These are phyloP conservation scores for Macrotyloma uniflorum DNA, from an alignment of 306 rosid species.

Conservation along the genomic window DNA sequence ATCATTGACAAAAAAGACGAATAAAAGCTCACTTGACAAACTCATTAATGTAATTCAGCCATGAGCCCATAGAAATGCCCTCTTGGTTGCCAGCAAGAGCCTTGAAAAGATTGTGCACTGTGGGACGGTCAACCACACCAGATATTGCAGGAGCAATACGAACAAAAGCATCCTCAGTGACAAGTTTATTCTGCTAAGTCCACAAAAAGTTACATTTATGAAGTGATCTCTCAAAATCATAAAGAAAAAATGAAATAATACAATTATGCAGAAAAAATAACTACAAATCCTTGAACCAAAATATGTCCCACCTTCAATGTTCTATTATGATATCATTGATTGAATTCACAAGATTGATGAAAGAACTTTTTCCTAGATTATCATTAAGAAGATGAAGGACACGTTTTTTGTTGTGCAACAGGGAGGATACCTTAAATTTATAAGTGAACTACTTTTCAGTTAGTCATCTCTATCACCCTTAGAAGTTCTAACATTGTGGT, in stretches of 20 bases:
- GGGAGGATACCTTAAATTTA: not conserved
- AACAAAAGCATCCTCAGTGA: constrained; percentile 78
- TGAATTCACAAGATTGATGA: constrained; percentile 18
- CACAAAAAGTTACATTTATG: constrained; percentile 18
- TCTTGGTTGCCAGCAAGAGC: constrained; percentile 78
- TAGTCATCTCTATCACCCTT: not conserved
- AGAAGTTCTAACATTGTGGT: constrained; percentile 10
- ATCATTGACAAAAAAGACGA: constrained; percentile 18
- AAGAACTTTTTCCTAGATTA: constrained; percentile 13
- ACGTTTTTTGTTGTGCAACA: not conserved
- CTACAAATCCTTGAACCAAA: constrained; percentile 14
- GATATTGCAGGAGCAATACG: constrained; percentile 89
- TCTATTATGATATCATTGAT: constrained; percentile 1
- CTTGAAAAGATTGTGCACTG: constrained; percentile 84
- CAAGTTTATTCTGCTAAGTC: constrained; percentile 71
- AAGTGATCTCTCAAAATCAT: constrained; percentile 31
- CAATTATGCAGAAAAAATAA: not conserved
- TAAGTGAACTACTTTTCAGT: constrained; percentile 10
- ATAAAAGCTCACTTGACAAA: constrained; percentile 74
- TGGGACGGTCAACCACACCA: constrained; percentile 78
- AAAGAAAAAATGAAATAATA: constrained; percentile 16
- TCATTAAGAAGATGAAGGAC: constrained; percentile 5
- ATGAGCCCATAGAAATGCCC: constrained; percentile 74
- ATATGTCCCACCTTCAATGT: constrained; percentile 11
- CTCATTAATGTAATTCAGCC: constrained; percentile 84